phyloP scores from a whole-genome alignment of 2,329 filamentous ascomycete genomes.

The Neonectria punicea region DNA sequence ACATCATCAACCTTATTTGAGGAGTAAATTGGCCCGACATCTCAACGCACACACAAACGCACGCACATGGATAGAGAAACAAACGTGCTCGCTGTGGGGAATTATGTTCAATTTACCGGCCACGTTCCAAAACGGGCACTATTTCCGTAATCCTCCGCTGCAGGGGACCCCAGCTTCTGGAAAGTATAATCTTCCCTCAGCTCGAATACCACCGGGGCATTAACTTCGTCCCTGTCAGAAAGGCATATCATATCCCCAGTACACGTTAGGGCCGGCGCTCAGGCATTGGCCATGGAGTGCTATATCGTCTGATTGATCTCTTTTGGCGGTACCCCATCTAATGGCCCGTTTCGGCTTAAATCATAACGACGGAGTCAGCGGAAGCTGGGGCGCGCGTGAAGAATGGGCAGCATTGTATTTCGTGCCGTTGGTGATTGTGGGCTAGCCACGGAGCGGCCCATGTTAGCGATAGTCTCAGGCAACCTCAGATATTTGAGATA shows the following conservation, averaged over 20 bases:
- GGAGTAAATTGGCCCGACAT: too few species aligned
- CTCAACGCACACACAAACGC: too few species aligned
- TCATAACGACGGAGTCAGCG: neutral
- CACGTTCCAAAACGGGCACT: neutral
- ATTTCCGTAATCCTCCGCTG: neutral
- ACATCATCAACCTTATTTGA: neutral
- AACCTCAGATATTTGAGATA: neutral
- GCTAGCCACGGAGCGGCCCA: neutral
- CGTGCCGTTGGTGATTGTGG: neutral
- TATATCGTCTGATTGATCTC: neutral
- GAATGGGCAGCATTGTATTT: neutral
- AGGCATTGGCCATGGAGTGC: neutral
- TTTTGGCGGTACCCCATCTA: too few species aligned
- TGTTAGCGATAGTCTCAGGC: neutral
- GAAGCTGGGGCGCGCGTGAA: neutral
- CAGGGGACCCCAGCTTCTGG: neutral
- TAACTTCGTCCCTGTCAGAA: too few species aligned
- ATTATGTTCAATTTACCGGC: too few species aligned
- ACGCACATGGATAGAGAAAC: neutral
- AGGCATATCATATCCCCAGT: slow-evolving; percentile 2
- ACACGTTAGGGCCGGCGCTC: neutral
- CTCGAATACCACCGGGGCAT: too few species aligned
- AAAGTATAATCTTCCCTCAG: too few species aligned
- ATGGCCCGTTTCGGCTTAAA: neutral
- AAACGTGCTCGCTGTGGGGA: neutral